phyloP scores from a whole-genome alignment of 2,329 filamentous ascomycete genomes.

The Epichloe scottii region DNA sequence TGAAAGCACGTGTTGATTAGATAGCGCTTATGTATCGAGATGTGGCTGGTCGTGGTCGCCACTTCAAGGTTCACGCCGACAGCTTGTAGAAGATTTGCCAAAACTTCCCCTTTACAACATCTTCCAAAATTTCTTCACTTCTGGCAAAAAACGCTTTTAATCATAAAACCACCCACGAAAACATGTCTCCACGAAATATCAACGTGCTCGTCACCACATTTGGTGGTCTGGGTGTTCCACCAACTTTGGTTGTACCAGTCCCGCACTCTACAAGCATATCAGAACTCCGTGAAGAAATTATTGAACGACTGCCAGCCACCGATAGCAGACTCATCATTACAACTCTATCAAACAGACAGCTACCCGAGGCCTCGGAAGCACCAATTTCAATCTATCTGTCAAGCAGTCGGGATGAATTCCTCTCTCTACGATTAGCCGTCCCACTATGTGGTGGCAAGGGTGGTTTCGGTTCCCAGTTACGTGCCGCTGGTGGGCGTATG shows the following conservation, averaged over 20 bases:
- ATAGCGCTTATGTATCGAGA: neutral
- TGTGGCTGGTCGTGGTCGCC: neutral
- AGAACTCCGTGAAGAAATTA: slow-evolving; percentile 52
- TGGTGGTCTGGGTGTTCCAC: slow-evolving; percentile 65
- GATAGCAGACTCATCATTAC: slow-evolving; percentile 61
- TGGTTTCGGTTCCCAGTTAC: slow-evolving; percentile 92
- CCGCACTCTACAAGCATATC: slow-evolving; percentile 50
- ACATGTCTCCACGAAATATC: slow-evolving; percentile 48
- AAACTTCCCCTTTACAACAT: neutral
- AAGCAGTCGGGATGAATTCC: slow-evolving; percentile 47
- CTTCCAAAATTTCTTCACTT: neutral
- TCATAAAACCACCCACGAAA: neutral
- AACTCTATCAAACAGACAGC: slow-evolving; percentile 63
- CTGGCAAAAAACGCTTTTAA: too few relatives aligned
- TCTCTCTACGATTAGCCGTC: slow-evolving; percentile 69
- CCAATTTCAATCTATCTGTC: slow-evolving; percentile 52
- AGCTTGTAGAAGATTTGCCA: neutral
- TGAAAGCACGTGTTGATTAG: slow-evolving; percentile 21
- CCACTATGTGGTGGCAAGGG: slow-evolving; percentile 88
- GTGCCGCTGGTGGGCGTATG: slow-evolving; percentile 96
- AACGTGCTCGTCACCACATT: slow-evolving; percentile 83
- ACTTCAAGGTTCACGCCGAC: neutral
- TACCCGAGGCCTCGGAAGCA: slow-evolving; percentile 39
- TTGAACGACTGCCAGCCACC: slow-evolving; percentile 46
- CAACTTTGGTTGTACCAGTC: slow-evolving; percentile 71